These are phyloP conservation scores for Moesziomyces parantarcticus DNA, from an alignment of 1,284 basidiomycete genomes.

Conservation along the genomic window DNA sequence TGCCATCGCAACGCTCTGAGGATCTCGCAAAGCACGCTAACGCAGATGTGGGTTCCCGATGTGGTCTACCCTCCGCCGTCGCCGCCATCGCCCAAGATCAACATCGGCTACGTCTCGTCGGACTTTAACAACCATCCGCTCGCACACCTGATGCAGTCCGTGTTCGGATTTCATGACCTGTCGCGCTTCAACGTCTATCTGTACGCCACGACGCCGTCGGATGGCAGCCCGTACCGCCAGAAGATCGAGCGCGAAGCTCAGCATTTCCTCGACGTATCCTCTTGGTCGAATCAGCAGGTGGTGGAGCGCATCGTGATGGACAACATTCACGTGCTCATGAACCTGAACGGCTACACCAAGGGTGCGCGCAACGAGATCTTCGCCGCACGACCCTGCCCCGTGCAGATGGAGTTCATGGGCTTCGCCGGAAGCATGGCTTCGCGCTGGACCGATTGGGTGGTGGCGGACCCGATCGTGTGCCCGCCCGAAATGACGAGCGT, in stretches of 20 bases:
- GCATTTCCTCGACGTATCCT: slow-evolving; percentile 73
- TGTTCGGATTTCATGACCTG: slow-evolving; percentile 73
- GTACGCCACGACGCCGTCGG: slow-evolving; percentile 74
- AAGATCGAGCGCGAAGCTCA: slow-evolving; percentile 72
- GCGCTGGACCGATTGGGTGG: slow-evolving; percentile 76
- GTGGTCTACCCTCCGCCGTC: slow-evolving; percentile 73
- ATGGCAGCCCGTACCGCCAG: slow-evolving; percentile 72
- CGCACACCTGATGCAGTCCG: slow-evolving; percentile 75
- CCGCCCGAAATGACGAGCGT: slow-evolving; percentile 71
- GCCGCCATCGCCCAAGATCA: slow-evolving; percentile 71
- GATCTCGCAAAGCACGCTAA: slow-evolving; percentile 72
- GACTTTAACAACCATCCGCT: slow-evolving; percentile 77
- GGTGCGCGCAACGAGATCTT: slow-evolving; percentile 76
- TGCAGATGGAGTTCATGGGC: slow-evolving; percentile 74
- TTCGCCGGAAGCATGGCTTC: slow-evolving; percentile 72
- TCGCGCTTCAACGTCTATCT: slow-evolving; percentile 72
- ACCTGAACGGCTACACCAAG: slow-evolving; percentile 77
- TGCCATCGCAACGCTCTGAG: slow-evolving; percentile 74
- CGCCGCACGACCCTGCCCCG: slow-evolving; percentile 73
- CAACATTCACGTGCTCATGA: slow-evolving; percentile 74
- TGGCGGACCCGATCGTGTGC: slow-evolving; percentile 73
- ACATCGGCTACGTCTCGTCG: slow-evolving; percentile 75
- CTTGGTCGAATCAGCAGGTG: slow-evolving; percentile 70
- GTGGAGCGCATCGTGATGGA: slow-evolving; percentile 71
- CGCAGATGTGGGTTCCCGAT: slow-evolving; percentile 72